phyloP scores from a whole-genome alignment of 2,329 filamentous ascomycete genomes.

The Metarhizium sp. region DNA sequence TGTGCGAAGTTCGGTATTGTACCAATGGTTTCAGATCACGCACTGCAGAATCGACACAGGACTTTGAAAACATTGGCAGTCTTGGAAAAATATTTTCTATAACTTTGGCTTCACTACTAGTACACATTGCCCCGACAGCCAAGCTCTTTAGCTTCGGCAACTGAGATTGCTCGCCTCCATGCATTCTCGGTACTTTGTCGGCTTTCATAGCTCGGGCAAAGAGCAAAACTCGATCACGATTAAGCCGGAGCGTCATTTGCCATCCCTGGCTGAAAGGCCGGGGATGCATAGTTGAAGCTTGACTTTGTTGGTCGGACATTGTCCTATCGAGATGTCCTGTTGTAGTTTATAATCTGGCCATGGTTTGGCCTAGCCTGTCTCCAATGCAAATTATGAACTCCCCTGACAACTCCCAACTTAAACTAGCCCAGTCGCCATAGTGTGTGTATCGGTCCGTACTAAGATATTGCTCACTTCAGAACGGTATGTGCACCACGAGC shows the following conservation, averaged over 20 bases:
- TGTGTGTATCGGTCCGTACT: background rate
- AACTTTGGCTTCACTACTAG: slow-evolving; percentile 6
- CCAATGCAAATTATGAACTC: background rate
- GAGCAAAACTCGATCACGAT: slow-evolving; percentile 73
- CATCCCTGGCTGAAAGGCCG: slow-evolving; percentile 68
- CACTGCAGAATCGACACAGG: background rate
- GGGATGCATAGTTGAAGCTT: slow-evolving; percentile 85
- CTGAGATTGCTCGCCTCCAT: slow-evolving; percentile 50
- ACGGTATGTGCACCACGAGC: slow-evolving; percentile 87
- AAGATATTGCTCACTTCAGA: slow-evolving; percentile 56
- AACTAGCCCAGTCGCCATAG: background rate
- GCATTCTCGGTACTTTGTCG: slow-evolving; percentile 76
- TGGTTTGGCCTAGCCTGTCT: background rate
- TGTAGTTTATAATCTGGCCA: background rate
- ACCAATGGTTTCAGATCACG: background rate
- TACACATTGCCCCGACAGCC: slow-evolving; percentile 43
- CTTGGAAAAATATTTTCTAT: background rate
- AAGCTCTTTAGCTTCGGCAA: slow-evolving; percentile 44
- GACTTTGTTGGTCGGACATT: slow-evolving; percentile 87
- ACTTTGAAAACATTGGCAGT: background rate
- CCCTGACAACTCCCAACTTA: background rate
- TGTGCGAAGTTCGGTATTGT: background rate
- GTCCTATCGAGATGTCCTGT: slow-evolving; percentile 5
- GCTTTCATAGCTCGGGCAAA: slow-evolving; percentile 52
- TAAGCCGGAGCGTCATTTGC: slow-evolving; percentile 98